phyloP scores from a whole-genome alignment of 2,329 filamentous ascomycete genomes.

The Aspergillus bombycis region DNA sequence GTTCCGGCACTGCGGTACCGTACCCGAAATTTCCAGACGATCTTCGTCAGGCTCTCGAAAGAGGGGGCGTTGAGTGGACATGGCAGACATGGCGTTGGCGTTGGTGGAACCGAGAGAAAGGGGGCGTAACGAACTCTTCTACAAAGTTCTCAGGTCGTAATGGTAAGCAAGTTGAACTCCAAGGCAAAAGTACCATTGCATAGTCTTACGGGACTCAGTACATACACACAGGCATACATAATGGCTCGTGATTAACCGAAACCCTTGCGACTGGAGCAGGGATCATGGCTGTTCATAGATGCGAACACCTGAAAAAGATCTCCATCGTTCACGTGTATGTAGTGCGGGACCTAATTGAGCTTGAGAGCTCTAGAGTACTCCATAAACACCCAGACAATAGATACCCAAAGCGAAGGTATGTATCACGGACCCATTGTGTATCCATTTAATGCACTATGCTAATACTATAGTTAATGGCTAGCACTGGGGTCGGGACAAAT shows the following conservation, averaged over 20 bases:
- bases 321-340: constrained; percentile 18
- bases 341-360: constrained; percentile 9
- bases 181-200: constrained; percentile 1
- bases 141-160: background rate
- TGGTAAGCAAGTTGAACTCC: background rate
- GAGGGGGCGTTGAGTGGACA: background rate
- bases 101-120: constrained; percentile 8
- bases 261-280: background rate
- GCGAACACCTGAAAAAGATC: constrained; percentile 1
- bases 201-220: background rate
- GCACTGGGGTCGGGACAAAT: background rate
- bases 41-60: constrained; percentile 1
- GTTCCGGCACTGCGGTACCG: constrained; percentile 2
- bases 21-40: constrained; percentile 5
- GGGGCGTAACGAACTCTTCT: background rate
- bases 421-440: background rate
- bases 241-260: background rate
- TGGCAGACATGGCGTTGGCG: background rate
- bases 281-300: background rate
- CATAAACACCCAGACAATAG: background rate
- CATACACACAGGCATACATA: background rate
- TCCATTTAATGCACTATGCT: constrained; percentile 1
- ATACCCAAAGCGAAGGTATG: background rate
- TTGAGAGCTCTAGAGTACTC: constrained; percentile 1
- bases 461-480: background rate